Conservation (phyloP, 2,329 filamentous ascomycete genomes). For the Colletotrichum sp. region DNA sequence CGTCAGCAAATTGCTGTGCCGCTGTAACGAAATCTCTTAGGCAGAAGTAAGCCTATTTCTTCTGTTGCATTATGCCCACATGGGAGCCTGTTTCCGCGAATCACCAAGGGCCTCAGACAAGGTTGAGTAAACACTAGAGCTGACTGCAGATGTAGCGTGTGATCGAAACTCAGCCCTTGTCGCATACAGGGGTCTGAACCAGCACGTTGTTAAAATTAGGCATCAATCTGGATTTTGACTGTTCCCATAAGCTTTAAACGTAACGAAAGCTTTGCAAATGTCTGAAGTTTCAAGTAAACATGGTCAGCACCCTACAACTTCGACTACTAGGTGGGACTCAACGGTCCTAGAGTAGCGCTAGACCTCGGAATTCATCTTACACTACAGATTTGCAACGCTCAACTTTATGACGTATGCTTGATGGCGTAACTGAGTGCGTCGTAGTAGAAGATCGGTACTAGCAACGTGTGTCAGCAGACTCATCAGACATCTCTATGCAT, state of each 20-base stretch:
- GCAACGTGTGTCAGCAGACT: neutral
- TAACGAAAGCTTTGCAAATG: neutral
- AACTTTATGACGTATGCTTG: neutral
- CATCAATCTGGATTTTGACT: neutral
- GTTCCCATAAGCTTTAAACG: neutral
- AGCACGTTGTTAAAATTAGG: neutral
- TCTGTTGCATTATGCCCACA: neutral
- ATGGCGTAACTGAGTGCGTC: neutral
- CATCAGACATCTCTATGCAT: neutral
- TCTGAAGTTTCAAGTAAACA: too few relatives aligned
- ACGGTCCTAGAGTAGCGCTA: too few relatives aligned
- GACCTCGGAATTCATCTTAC: too few relatives aligned
- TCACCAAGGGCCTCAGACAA: neutral
- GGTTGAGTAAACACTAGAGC: neutral
- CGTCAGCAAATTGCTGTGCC: neutral
- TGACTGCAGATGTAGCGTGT: neutral
- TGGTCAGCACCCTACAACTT: too few relatives aligned
- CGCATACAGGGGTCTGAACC: neutral
- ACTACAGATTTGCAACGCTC: rapidly evolving
- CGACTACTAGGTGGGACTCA: too few relatives aligned
- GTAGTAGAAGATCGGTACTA: neutral
- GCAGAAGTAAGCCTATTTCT: neutral
- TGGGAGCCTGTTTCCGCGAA: neutral
- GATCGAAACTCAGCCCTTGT: neutral
- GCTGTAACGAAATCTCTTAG: neutral